These are phyloP conservation scores for Canariomyces notabilis DNA, from an alignment of 2,329 filamentous ascomycete genomes.

Conservation along the genomic window DNA sequence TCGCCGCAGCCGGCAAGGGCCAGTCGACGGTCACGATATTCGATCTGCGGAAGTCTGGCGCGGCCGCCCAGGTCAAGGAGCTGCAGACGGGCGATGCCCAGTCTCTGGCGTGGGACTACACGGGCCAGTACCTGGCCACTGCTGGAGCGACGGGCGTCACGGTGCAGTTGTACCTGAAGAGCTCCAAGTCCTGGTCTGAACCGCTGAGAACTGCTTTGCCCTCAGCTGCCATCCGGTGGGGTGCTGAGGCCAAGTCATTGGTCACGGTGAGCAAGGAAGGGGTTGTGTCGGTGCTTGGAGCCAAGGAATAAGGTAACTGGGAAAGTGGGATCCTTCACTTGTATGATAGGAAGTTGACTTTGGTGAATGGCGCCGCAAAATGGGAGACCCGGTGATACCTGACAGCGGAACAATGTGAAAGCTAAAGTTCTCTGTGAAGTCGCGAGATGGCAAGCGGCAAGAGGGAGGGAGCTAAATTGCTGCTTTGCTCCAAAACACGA, in stretches of 20 bases:
- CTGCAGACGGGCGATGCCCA: slow-evolving; percentile 79
- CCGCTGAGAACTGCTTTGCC: slow-evolving; percentile 68
- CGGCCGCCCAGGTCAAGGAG: slow-evolving; percentile 73
- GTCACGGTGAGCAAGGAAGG: slow-evolving; percentile 72
- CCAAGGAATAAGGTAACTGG: slow-evolving; percentile 38
- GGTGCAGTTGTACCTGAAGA: slow-evolving; percentile 86
- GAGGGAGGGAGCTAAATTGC: no score
- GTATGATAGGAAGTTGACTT: no score
- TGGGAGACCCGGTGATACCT: not conserved
- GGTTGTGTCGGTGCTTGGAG: slow-evolving; percentile 63
- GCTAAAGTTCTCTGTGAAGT: no score
- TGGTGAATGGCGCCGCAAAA: not conserved
- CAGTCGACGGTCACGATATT: slow-evolving; percentile 80
- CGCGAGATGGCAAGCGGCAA: no score
- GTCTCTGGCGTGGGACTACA: slow-evolving; percentile 86
- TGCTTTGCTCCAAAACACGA: no score
- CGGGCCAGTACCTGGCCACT: slow-evolving; percentile 83
- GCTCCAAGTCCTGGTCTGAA: slow-evolving; percentile 83
- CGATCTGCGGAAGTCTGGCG: slow-evolving; percentile 87
- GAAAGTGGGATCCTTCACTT: not conserved
- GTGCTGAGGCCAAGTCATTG: slow-evolving; percentile 65
- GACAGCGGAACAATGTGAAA: no score
- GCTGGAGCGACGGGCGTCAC: slow-evolving; percentile 75
- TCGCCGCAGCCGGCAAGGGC: slow-evolving; percentile 74
- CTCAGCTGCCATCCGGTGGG: slow-evolving; percentile 73